Conservation (phyloP, 495 filamentous ascomycete species). For the Penicillium mononematosum region DNA sequence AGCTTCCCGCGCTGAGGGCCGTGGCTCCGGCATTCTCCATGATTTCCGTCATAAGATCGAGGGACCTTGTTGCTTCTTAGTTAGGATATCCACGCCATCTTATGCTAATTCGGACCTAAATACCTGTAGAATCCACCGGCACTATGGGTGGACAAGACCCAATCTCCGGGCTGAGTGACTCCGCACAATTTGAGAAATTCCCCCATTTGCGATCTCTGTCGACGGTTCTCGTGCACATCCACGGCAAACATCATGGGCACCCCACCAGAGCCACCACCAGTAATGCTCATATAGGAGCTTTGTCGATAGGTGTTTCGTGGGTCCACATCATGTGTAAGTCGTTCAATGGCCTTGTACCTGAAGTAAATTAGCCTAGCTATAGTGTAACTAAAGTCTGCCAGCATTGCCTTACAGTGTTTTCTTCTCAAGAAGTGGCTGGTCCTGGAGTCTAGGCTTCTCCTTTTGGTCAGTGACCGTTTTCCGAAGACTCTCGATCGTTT, state of each 20-base stretch:
- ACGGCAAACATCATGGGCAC: constrained; percentile 24
- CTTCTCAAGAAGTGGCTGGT: not conserved
- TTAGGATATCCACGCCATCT: not conserved
- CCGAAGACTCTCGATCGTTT: constrained; percentile 1
- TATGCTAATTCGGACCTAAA: not conserved
- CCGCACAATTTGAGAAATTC: constrained; percentile 19
- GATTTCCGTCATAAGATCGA: constrained; percentile 23
- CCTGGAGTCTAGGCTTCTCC: not conserved
- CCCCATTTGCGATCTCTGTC: constrained; percentile 22
- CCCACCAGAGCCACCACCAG: constrained; percentile 30
- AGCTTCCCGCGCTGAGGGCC: constrained; percentile 26
- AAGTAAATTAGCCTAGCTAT: not conserved
- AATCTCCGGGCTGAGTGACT: constrained; percentile 24
- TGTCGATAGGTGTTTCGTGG: constrained; percentile 27
- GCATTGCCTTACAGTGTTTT: not conserved
- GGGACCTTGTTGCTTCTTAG: constrained; percentile 8
- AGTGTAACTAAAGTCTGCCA: not conserved
- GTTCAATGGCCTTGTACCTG: constrained; percentile 25
- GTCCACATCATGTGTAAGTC: constrained; percentile 24
- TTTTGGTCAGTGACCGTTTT: not conserved
- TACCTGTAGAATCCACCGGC: constrained; percentile 3
- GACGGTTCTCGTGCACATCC: constrained; percentile 31
- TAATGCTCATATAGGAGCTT: constrained; percentile 28
- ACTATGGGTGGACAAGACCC: constrained; percentile 31
- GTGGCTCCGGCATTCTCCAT: constrained; percentile 23